Conservation (phyloP, 2,329 filamentous ascomycete genomes). For the Fusarium sp. region DNA sequence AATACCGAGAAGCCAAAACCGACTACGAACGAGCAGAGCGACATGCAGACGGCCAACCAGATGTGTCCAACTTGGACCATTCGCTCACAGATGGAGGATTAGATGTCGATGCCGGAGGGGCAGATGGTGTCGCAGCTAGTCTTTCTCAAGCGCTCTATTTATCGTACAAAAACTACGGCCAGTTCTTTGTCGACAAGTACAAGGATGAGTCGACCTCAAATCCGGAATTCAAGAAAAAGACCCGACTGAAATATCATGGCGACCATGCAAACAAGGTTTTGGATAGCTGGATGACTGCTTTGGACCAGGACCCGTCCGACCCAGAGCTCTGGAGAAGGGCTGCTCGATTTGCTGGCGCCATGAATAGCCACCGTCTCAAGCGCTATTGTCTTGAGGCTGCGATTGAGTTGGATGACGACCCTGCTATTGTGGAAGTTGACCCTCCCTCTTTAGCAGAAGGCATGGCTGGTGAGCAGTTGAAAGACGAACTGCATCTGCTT, state of each 20-base stretch:
- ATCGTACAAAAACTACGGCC: slow-evolving; percentile 93
- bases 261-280: slow-evolving; percentile 58
- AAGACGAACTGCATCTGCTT: slow-evolving; percentile 62
- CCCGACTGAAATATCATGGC: slow-evolving; percentile 42
- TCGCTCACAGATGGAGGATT: slow-evolving; percentile 56
- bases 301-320: slow-evolving; percentile 73
- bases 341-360: slow-evolving; percentile 65
- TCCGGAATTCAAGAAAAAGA: slow-evolving; percentile 58
- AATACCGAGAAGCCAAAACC: slow-evolving; percentile 85
- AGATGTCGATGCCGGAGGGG: slow-evolving; percentile 67
- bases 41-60: slow-evolving; percentile 60
- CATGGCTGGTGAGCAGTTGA: slow-evolving; percentile 70
- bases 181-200: slow-evolving; percentile 80
- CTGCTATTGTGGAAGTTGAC: slow-evolving; percentile 67
- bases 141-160: slow-evolving; percentile 91
- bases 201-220: slow-evolving; percentile 51
- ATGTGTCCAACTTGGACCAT: slow-evolving; percentile 52
- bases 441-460: slow-evolving; percentile 71
- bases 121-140: slow-evolving; percentile 80
- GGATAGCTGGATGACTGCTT: slow-evolving; percentile 64
- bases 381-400: slow-evolving; percentile 73
- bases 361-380: slow-evolving; percentile 65
- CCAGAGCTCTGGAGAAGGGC: slow-evolving; percentile 71
- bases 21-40: slow-evolving; percentile 80
- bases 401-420: slow-evolving; percentile 73